Conservation (phyloP, 495 filamentous ascomycete species). For the Neurospora terricola region DNA sequence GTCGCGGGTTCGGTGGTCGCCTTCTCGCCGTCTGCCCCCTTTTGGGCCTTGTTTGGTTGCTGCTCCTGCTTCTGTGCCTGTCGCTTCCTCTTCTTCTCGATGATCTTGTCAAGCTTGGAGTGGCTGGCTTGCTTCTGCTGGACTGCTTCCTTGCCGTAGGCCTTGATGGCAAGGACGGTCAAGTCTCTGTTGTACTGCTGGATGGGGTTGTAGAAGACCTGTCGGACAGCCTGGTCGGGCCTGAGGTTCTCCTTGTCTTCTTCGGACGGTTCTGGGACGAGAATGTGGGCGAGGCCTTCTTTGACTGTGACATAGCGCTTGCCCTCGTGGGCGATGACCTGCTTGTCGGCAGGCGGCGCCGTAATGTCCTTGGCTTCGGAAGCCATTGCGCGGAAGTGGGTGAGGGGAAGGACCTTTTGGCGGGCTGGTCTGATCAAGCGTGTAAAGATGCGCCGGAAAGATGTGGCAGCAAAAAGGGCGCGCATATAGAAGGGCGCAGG, state of each 20-base stretch:
- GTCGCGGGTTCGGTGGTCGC: not conserved
- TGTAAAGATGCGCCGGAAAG: constrained; percentile 4
- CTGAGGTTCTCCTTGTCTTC: constrained; percentile 16
- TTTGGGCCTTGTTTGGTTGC: constrained; percentile 17
- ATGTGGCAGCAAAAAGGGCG: constrained; percentile 2
- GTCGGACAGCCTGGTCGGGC: constrained; percentile 44
- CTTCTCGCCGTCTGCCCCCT: constrained; percentile 4
- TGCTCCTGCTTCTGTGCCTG: constrained; percentile 20
- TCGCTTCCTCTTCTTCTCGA: constrained; percentile 40
- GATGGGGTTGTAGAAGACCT: constrained; percentile 97
- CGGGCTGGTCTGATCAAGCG: not conserved
- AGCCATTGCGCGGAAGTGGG: constrained; percentile 14
- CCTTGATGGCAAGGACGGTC: constrained; percentile 80
- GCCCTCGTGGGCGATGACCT: constrained; percentile 27
- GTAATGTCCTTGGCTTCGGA: constrained; percentile 14
- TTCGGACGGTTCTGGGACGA: constrained; percentile 28
- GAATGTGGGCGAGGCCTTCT: constrained; percentile 37
- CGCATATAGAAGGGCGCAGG: constrained; percentile 1
- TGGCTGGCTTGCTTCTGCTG: constrained; percentile 34
- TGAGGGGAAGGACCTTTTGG: not conserved
- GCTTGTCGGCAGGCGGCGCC: constrained; percentile 19
- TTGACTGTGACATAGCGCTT: constrained; percentile 32
- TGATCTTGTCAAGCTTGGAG: constrained; percentile 25
- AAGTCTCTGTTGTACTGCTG: constrained; percentile 98
- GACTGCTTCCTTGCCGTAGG: constrained; percentile 62